phyloP scores from a whole-genome alignment of 1,139 yeast species.

The Candida frijolesensis region DNA sequence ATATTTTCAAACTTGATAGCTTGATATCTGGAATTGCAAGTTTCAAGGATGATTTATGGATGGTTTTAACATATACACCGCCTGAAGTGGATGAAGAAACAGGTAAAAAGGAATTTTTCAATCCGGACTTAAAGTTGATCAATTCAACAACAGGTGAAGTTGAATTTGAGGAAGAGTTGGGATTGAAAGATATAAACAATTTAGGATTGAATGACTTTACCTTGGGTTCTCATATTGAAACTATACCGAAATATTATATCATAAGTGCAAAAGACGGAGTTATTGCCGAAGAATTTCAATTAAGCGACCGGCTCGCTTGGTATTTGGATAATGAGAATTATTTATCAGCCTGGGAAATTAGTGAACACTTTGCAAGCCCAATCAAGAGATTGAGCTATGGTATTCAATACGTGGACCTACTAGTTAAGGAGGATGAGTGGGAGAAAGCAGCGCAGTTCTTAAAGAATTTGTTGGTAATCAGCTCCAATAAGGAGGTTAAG shows the following conservation, averaged over 20 bases:
- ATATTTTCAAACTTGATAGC: slow-evolving; percentile 56
- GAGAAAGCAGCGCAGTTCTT: slow-evolving; percentile 55
- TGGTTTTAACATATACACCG: slow-evolving; percentile 59
- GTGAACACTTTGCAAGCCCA: slow-evolving; percentile 56
- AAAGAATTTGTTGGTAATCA: slow-evolving; percentile 29
- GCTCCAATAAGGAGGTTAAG: slow-evolving; percentile 4
- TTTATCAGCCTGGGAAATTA: slow-evolving; percentile 76
- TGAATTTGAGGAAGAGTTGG: slow-evolving; percentile 80
- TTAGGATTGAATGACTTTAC: slow-evolving; percentile 82
- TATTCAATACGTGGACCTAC: slow-evolving; percentile 58
- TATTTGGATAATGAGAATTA: slow-evolving; percentile 54
- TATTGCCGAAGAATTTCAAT: slow-evolving; percentile 66
- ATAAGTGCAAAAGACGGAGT: slow-evolving; percentile 85
- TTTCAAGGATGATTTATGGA: slow-evolving; percentile 65
- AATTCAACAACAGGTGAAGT: slow-evolving; percentile 71
- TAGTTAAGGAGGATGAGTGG: slow-evolving; percentile 58
- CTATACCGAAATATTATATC: slow-evolving; percentile 55
- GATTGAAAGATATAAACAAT: slow-evolving; percentile 57
- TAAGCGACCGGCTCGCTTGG: slow-evolving; percentile 77
- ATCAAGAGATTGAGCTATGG: slow-evolving; percentile 63
- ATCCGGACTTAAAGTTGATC: slow-evolving; percentile 74
- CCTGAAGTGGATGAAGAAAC: slow-evolving; percentile 30
- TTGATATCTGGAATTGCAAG: slow-evolving; percentile 79
- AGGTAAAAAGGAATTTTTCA: slow-evolving; percentile 31
- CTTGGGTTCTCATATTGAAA: slow-evolving; percentile 51